Conservation (phyloP, 768 basidiomycete genomes). For the Tephrocybe sp. region DNA sequence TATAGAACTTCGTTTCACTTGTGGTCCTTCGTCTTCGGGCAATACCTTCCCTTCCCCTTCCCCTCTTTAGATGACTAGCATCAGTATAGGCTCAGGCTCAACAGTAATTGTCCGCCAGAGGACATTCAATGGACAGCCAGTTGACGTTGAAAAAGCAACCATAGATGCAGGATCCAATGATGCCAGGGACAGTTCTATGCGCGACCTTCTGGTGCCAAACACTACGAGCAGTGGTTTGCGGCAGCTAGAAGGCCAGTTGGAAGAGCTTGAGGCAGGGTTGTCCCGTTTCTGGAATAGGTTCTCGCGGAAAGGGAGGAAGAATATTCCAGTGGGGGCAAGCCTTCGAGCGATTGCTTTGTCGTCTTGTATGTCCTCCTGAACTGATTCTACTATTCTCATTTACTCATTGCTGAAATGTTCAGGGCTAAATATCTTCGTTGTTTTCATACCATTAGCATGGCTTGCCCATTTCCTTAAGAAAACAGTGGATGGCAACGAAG, state of each 20-base stretch:
- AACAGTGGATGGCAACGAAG: background rate
- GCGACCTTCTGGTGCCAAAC: background rate
- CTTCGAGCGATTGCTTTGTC: conserved; percentile 46
- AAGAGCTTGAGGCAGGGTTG: conserved; percentile 19
- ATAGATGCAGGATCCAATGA: background rate
- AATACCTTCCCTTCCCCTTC: background rate
- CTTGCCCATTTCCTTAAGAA: conserved; percentile 24
- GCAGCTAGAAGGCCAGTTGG: conserved; percentile 4
- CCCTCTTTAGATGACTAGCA: background rate
- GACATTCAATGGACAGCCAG: conserved; percentile 10
- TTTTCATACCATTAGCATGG: conserved; percentile 66
- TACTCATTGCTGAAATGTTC: background rate
- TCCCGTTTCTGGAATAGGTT: conserved; percentile 44
- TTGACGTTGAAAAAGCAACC: conserved; percentile 15
- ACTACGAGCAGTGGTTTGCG: background rate
- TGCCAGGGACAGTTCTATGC: background rate
- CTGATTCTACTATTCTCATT: background rate
- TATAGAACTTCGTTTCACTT: too few relatives aligned
- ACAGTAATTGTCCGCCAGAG: conserved; percentile 12
- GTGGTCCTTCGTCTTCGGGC: too few relatives aligned
- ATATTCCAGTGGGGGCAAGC: conserved; percentile 43
- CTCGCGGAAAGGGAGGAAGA: conserved; percentile 43
- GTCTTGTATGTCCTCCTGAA: conserved; percentile 41
- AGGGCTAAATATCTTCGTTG: conserved; percentile 61
- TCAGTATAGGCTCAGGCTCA: background rate